Evolutionary conservation across 2,329 filamentous ascomycete species (phyloP).

Genomic region (Colletotrichum filicis): DNA sequence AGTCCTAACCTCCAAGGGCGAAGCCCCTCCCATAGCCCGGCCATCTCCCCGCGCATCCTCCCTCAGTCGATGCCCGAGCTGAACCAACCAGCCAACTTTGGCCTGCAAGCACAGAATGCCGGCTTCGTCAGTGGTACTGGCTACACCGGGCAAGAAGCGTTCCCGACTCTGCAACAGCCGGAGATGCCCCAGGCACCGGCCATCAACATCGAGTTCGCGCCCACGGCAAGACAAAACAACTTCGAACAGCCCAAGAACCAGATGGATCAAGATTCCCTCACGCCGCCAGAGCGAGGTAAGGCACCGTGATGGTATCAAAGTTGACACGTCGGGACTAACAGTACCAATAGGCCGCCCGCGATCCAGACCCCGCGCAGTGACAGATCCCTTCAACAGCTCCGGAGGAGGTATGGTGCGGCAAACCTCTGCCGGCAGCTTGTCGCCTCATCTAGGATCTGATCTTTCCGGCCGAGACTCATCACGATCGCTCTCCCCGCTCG

Average conservation of each 20-base stretch:
- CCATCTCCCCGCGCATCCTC: conserved; percentile 71
- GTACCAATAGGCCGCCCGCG: conserved; percentile 56
- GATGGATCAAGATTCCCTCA: conserved; percentile 82
- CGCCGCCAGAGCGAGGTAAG: conserved; percentile 79
- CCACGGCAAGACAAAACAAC: conserved; percentile 73
- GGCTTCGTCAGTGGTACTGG: conserved; percentile 48
- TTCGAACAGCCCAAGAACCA: conserved; percentile 74
- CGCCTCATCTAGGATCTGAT: conserved; percentile 62
- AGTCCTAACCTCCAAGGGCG: conserved; percentile 77
- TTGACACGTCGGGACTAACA: conserved; percentile 35
- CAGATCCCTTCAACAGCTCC: conserved; percentile 67
- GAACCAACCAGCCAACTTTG: conserved; percentile 58
- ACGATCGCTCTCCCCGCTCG: conserved; percentile 69
- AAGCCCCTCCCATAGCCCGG: conserved; percentile 81
- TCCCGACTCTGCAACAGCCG: conserved; percentile 60
- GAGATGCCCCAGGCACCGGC: conserved; percentile 84
- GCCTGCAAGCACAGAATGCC: conserved; percentile 53
- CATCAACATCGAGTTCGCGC: conserved; percentile 94
- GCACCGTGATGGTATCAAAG: not conserved
- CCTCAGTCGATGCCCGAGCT: conserved; percentile 67
- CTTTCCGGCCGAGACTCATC: conserved; percentile 58
- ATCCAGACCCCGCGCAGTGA: conserved; percentile 66
- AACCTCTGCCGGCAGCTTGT: conserved; percentile 53
- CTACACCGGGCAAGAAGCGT: conserved; percentile 59
- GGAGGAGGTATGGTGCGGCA: conserved; percentile 53